These are phyloP conservation scores for Flaveria linearis DNA, from an alignment of 129 eudicot genomes.

Conservation along the genomic window DNA sequence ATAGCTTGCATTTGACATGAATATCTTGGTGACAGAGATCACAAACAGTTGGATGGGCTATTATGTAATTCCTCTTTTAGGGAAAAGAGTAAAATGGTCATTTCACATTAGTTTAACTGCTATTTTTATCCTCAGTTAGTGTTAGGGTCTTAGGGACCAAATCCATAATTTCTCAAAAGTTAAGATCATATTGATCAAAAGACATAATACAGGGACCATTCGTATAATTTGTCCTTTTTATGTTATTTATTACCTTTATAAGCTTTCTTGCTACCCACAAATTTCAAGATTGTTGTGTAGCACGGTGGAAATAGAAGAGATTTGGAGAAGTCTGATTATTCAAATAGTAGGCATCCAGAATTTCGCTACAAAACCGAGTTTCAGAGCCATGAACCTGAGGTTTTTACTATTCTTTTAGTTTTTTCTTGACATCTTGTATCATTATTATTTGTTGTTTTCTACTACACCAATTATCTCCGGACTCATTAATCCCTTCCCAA, in stretches of 20 bases:
- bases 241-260: background rate
- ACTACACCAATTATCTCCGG: background rate
- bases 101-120: background rate
- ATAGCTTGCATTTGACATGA: background rate
- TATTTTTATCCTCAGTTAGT: background rate
- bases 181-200: too few relatives aligned
- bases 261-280: constrained; percentile 7
- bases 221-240: background rate
- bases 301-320: constrained; percentile 74
- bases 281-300: constrained; percentile 43
- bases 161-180: background rate
- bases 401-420: constrained; percentile 31
- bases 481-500: constrained; percentile 2
- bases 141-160: background rate
- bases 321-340: constrained; percentile 70
- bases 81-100: background rate
- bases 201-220: background rate
- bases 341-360: constrained; percentile 86
- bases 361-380: constrained; percentile 98
- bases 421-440: background rate
- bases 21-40: background rate
- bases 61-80: background rate
- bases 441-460: constrained; percentile 14
- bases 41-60: background rate
- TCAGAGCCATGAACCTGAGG: constrained; percentile 99